phyloP scores from a whole-genome alignment of 2,329 filamentous ascomycete genomes.

The Akanthomyces muscarius region DNA sequence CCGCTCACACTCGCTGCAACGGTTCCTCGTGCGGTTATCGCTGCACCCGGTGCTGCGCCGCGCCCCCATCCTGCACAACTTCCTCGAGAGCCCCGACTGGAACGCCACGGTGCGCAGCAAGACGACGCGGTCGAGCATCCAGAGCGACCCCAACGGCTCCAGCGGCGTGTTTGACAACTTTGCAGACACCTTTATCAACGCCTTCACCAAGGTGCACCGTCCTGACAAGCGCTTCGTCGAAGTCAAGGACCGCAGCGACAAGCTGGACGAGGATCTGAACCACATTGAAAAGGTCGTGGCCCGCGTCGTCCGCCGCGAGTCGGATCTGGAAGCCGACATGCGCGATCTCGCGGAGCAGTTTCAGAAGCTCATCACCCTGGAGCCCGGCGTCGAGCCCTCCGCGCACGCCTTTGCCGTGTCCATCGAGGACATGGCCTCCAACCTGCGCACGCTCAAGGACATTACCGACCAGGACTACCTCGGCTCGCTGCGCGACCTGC shows the following conservation, averaged over 20 bases:
- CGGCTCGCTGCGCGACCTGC: conserved; percentile 89
- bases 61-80: conserved; percentile 76
- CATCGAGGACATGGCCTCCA: conserved; percentile 76
- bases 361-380: conserved; percentile 84
- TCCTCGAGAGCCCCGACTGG: conserved; percentile 93
- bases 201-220: conserved; percentile 94
- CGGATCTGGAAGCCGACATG: conserved; percentile 83
- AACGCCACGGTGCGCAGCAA: conserved; percentile 89
- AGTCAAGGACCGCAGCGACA: conserved; percentile 86
- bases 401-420: conserved; percentile 83
- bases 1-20: conserved; percentile 82
- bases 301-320: conserved; percentile 80
- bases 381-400: conserved; percentile 78
- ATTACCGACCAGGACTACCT: conserved; percentile 95
- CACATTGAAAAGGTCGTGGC: conserved; percentile 96
- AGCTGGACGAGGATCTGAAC: conserved; percentile 86
- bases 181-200: conserved; percentile 94
- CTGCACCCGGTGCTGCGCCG: conserved; percentile 86
- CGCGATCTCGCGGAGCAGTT: conserved; percentile 90
- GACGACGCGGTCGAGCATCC: conserved; percentile 58
- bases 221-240: conserved; percentile 93
- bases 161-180: conserved; percentile 88
- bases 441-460: conserved; percentile 77
- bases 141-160: conserved; percentile 43
- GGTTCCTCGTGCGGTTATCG: conserved; percentile 81